Evolutionary conservation across 345 rosid genomes (phyloP), one percentile per base, ranked within the genome.

Genomic region (Populus ilicifolia): DNA sequence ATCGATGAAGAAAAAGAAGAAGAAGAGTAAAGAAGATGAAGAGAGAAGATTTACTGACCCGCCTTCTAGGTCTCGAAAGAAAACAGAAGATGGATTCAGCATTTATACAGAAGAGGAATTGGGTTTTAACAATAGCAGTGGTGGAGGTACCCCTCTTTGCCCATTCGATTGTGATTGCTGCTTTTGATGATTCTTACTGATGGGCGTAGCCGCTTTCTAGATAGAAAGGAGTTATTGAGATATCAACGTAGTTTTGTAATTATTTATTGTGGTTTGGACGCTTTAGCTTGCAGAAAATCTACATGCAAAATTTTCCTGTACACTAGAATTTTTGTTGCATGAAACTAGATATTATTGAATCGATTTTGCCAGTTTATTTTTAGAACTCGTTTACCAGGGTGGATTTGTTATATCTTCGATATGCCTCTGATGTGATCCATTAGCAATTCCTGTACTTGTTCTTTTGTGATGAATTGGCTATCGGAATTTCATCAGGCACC

Each of bases 111-210:
- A 89, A 84, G 94, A 87, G 44, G 99, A 95, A 82, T 81, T 95
- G 83, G 87, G 93, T 81, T 54, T 95, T 36, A 84, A 71, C 50
- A 89, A 77, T 21, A 52, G 84, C 20, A 83, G 89, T 36, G 89
- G 87, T 73, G 96, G 99, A 76, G 73, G 68, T 61, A 89, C 97
- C 6, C 85, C 77, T 5, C 93, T 89, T 74, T 95, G 98, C 74
- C 99, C 99, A 25, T 95, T 93, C 82, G 94, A 93, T 73, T 92
- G 98, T 83, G 79, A 87, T 41, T 92, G 98, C 85, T 94, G 98
- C 81, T 89, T 90, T 81, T 91, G 87, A 88, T 38, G 30, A 62
- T 71, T 36, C 27, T 4, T 14, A 17, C 23, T 16, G 33, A 44
- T 12, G 59, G 54, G 35, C 27, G 7, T 10, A 20, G 30, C 30